These are phyloP conservation scores for Phycomyces blakesleeanus DNA, from an alignment of 192 early-diverging fungal species.

Conservation along the genomic window DNA sequence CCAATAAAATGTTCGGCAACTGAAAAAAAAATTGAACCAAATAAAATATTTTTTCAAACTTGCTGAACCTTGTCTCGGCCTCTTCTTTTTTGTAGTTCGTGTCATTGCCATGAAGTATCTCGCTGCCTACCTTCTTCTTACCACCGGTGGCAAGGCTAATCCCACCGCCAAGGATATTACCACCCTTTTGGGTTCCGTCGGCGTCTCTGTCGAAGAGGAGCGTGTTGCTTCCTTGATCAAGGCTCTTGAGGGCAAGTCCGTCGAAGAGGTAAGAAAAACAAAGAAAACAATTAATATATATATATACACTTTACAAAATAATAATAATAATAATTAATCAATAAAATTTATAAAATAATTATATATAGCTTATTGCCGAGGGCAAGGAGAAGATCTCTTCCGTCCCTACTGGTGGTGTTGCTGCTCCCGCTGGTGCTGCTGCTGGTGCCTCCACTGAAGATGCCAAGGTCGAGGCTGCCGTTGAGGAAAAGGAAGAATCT, in stretches of 20 bases:
- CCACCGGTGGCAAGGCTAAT: slow-evolving; percentile 78
- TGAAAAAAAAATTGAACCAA: too few species aligned
- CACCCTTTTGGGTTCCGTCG: slow-evolving; percentile 83
- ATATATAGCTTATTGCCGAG: slow-evolving; percentile 80
- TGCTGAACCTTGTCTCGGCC: background rate
- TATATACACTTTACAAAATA: too few species aligned
- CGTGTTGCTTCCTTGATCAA: slow-evolving; percentile 74
- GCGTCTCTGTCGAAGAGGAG: slow-evolving; percentile 85
- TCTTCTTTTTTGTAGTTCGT: slow-evolving; percentile 15
- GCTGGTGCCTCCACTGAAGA: slow-evolving; percentile 42
- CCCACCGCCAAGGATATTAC: slow-evolving; percentile 79
- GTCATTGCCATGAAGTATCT: slow-evolving; percentile 88
- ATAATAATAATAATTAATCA: too few species aligned
- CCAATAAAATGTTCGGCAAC: too few species aligned
- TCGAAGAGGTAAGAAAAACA: slow-evolving; percentile 63
- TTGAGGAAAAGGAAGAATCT: slow-evolving; percentile 88
- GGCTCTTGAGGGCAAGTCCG: slow-evolving; percentile 85
- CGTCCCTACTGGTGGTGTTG: slow-evolving; percentile 91
- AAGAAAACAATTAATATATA: background rate
- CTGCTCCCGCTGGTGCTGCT: slow-evolving; percentile 57
- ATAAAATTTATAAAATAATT: too few species aligned
- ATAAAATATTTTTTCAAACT: too few species aligned
- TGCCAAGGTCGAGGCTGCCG: slow-evolving; percentile 69
- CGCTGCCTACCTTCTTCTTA: slow-evolving; percentile 95
- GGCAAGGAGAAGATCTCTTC: slow-evolving; percentile 90